These are phyloP conservation scores for Dendryphion nanum DNA, from an alignment of 2,329 filamentous ascomycete genomes.

Conservation along the genomic window DNA sequence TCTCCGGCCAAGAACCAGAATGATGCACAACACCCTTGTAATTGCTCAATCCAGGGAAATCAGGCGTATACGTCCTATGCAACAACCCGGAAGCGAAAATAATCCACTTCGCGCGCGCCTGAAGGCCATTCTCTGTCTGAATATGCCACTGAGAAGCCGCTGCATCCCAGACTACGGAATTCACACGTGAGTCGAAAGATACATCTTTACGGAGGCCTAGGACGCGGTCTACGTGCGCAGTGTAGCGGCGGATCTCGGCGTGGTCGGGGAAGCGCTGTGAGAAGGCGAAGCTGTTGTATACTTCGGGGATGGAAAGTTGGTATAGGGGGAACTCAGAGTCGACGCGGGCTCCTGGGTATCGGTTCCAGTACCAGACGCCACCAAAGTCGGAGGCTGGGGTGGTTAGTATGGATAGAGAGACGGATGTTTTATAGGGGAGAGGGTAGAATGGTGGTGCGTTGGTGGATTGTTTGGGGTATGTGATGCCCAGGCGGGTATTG, in stretches of 20 bases:
- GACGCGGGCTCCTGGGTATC: conserved; percentile 32
- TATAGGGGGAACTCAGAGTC: conserved; percentile 31
- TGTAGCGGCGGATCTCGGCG: conserved; percentile 22
- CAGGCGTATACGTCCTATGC: conserved; percentile 15
- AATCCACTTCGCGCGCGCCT: conserved; percentile 45
- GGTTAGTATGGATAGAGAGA: too few relatives aligned
- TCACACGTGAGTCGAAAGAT: conserved; percentile 45
- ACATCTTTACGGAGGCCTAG: conserved; percentile 22
- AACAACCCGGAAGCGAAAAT: conserved; percentile 19
- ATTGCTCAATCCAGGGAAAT: conserved; percentile 12
- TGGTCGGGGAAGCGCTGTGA: conserved; percentile 22
- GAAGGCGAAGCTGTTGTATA: conserved; percentile 25
- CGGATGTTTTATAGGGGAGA: too few relatives aligned
- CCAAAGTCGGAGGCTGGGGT: conserved; percentile 13
- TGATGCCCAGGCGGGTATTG: too few relatives aligned
- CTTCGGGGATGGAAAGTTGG: conserved; percentile 27
- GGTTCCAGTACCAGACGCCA: conserved; percentile 29
- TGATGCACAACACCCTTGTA: conserved; percentile 24
- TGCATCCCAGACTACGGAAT: conserved; percentile 43
- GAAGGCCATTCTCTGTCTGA: conserved; percentile 43
- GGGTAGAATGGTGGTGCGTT: too few relatives aligned
- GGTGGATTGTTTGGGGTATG: too few relatives aligned
- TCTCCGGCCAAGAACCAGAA: conserved; percentile 33
- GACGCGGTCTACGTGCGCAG: conserved; percentile 21
- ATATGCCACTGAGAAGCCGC: conserved; percentile 44